Evolutionary conservation across 345 rosid genomes (phyloP), one percentile per base, ranked within the genome.

Genomic region (Capsella bursapastoris): DNA sequence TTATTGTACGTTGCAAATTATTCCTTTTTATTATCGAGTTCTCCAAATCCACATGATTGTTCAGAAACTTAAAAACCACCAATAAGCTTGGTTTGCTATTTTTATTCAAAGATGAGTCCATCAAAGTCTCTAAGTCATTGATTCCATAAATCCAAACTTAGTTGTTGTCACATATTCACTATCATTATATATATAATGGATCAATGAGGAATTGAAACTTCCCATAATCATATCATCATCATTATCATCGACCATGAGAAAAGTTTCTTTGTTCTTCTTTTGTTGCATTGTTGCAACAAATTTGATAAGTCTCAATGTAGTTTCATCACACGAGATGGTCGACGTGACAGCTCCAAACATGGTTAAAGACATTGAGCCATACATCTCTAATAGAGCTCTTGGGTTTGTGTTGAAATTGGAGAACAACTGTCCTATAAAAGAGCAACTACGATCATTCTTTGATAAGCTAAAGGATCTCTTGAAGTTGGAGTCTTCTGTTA

Each of bases 121-220:
- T 77, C 48, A 49, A 71, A 51, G 16, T 77, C 80, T 77, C 80
- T n/a, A 64, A 66, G 61, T 71, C 76, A 71, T 48, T 57, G 25
- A 50, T 77, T 77, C 66, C 18, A 69, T 48, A 70, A 29, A 31
- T 64, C 80, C 65, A 77, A 71, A 71, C 22, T 57, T 77, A 71
- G 74, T 10, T 22, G 14, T 47, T 35, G 61, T 50, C 49, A 58
- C 16, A 34, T 28, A 49, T 57, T 58, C n/a, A 32, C 5, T 41
- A 40, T 15, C 57, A 50, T 34, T 64, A 77, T 64, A 57, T 76
- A 60, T 27, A 63, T 31, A 34, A 76, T 31, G 4, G 29, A 56
- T 22, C 18, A 57, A 57, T 56, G 48, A 77, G 6, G 41, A 28
- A 22, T 1, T 2, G 25, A 22, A 7, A 34, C 10, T 48, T 70